Evolutionary conservation across 1,139 yeast species (phyloP).

Genomic region (Waltiozyma sp.): DNA sequence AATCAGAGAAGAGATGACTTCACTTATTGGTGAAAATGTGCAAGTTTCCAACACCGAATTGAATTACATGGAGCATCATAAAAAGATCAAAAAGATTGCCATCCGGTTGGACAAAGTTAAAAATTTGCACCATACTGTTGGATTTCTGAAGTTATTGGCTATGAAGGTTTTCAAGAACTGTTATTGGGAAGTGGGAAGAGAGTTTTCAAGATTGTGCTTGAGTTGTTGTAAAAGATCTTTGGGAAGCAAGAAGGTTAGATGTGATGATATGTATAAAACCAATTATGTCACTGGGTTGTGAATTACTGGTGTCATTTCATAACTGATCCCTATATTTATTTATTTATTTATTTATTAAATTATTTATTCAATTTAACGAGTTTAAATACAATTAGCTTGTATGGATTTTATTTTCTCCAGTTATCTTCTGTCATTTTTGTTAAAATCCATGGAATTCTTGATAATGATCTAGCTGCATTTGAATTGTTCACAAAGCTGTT

Average conservation of each 20-base stretch:
- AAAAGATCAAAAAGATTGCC: slow-evolving; percentile 23
- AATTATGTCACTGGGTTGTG: not conserved
- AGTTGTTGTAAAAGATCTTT: slow-evolving; percentile 49
- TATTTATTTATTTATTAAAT: too few relatives aligned
- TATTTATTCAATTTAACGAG: too few relatives aligned
- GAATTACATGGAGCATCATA: slow-evolving; percentile 26
- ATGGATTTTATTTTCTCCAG: too few relatives aligned
- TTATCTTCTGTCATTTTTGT: too few relatives aligned
- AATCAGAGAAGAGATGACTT: slow-evolving; percentile 28
- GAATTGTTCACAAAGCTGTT: too few relatives aligned
- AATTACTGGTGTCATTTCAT: too few relatives aligned
- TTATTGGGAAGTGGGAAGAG: slow-evolving; percentile 53
- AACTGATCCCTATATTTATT: too few relatives aligned
- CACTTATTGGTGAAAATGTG: slow-evolving; percentile 18
- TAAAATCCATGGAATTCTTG: too few relatives aligned
- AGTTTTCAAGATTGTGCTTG: slow-evolving; percentile 43
- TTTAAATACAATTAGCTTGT: too few relatives aligned
- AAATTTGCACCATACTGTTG: slow-evolving; percentile 38
- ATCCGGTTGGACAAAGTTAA: slow-evolving; percentile 29
- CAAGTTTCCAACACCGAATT: slow-evolving; percentile 24
- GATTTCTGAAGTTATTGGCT: slow-evolving; percentile 41
- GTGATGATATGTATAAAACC: slow-evolving; percentile 37
- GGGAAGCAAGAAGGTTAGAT: slow-evolving; percentile 37
- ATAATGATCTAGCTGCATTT: too few relatives aligned
- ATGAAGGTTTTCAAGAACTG: slow-evolving; percentile 30